phyloP scores from a whole-genome alignment of 2,329 filamentous ascomycete species.

The Podosphaera aphanis region DNA sequence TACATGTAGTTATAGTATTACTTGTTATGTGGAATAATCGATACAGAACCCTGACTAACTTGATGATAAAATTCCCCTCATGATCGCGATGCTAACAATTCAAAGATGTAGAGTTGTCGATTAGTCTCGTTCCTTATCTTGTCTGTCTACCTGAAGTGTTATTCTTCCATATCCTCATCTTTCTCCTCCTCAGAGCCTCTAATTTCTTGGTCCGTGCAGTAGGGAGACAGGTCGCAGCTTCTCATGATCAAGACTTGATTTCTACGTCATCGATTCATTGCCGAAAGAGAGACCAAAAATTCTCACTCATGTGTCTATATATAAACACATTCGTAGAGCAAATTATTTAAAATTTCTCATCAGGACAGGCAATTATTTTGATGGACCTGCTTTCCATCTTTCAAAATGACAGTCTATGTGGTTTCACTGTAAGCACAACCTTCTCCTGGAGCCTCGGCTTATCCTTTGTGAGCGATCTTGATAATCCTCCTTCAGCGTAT shows the following conservation, averaged over 20 bases:
- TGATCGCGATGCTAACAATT: too few relatives aligned
- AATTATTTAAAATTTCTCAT: not conserved
- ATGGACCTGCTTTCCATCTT: conserved; percentile 1
- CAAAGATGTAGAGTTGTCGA: too few relatives aligned
- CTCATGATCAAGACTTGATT: not conserved
- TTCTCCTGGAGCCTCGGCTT: not conserved
- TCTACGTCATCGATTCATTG: not conserved
- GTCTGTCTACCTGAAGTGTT: too few relatives aligned
- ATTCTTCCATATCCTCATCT: too few relatives aligned
- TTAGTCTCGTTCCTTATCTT: too few relatives aligned
- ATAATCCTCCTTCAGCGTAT: not conserved
- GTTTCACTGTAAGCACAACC: conserved; percentile 28
- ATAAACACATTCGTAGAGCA: not conserved
- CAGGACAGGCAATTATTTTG: not conserved
- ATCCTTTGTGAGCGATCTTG: not conserved
- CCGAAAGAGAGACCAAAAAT: not conserved
- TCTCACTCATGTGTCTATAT: not conserved
- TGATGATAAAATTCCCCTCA: too few relatives aligned
- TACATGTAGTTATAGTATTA: too few relatives aligned
- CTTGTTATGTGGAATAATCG: too few relatives aligned
- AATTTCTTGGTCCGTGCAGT: not conserved
- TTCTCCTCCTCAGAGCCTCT: not conserved
- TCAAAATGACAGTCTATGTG: conserved; percentile 33
- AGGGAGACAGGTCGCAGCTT: not conserved
- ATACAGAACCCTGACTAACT: too few relatives aligned